Evolutionary conservation across 2,329 filamentous ascomycete genomes (phyloP).

Genomic region (Graphilbum fragrans): DNA sequence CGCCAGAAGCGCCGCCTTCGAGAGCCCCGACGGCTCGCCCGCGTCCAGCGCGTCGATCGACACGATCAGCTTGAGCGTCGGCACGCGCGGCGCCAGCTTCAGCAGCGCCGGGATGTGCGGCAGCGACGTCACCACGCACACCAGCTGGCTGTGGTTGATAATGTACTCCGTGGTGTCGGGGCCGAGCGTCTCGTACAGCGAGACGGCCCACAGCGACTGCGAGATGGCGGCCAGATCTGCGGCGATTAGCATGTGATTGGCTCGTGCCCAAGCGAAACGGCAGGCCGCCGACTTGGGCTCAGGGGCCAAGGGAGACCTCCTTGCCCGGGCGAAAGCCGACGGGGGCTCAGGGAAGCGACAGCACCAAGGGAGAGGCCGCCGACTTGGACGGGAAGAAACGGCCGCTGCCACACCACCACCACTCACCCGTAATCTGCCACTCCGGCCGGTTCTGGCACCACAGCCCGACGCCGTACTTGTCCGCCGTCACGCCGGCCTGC

Average conservation of each 20-base stretch:
- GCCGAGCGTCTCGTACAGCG: slow-evolving; percentile 91
- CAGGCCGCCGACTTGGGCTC: too few species aligned
- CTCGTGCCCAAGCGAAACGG: not conserved
- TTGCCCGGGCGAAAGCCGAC: too few species aligned
- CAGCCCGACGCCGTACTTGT: slow-evolving; percentile 63
- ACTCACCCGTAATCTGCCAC: slow-evolving; percentile 69
- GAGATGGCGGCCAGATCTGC: slow-evolving; percentile 76
- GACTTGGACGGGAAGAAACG: not conserved
- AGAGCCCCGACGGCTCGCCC: slow-evolving; percentile 63
- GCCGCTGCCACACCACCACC: too few species aligned
- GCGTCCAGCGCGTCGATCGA: slow-evolving; percentile 72
- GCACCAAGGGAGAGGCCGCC: too few species aligned
- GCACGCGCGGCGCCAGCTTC: slow-evolving; percentile 65
- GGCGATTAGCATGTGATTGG: not conserved
- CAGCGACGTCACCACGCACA: slow-evolving; percentile 65
- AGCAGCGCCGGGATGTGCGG: slow-evolving; percentile 72
- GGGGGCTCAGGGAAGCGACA: too few species aligned
- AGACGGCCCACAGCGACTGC: slow-evolving; percentile 80
- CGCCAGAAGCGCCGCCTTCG: slow-evolving; percentile 69
- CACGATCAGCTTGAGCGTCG: slow-evolving; percentile 75
- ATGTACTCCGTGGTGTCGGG: slow-evolving; percentile 90
- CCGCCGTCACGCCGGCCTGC: slow-evolving; percentile 51
- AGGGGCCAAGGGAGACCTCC: too few species aligned
- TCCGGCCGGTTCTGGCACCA: slow-evolving; percentile 84
- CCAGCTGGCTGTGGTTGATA: slow-evolving; percentile 74